Percentiles rank a stretch among this genome's conserved stretches.
phyloP scores from a whole-genome alignment of 73 alveolate species.

The Paramecium sonneborni region DNA sequence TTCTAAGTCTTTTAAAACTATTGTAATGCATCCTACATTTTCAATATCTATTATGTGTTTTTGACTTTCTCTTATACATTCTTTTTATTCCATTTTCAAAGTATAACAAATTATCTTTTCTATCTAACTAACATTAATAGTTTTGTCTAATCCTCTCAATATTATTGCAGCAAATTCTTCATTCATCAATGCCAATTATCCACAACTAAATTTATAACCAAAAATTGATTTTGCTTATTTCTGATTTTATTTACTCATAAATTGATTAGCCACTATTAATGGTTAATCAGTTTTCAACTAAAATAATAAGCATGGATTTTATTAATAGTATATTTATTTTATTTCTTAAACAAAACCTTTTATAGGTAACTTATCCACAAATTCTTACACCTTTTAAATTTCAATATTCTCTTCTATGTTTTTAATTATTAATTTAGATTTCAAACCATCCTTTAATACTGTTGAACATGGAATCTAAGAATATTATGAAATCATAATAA shows the following conservation, averaged over 20 bases:
- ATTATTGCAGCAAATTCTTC: constrained; percentile 40
- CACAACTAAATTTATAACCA: constrained; percentile 1
- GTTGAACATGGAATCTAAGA: constrained; percentile 16
- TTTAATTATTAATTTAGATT: not conserved
- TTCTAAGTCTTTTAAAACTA: constrained; percentile 15
- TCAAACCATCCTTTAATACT: not conserved
- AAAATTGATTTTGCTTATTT: not conserved
- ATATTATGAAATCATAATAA: not conserved
- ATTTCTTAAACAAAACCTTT: constrained; percentile 18
- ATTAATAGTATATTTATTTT: not conserved
- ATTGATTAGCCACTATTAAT: not conserved
- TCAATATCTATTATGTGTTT: not conserved
- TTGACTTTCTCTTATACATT: not conserved
- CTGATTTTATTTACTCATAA: not conserved
- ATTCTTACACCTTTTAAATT: not conserved
- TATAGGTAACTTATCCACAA: not conserved
- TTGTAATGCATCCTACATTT: not conserved
- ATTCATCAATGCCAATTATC: not conserved
- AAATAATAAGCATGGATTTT: not conserved
- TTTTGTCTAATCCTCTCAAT: constrained; percentile 22
- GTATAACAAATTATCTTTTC: constrained; percentile 14
- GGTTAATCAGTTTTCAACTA: constrained; percentile 43
- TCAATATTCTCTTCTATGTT: not conserved
- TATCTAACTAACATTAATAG: not conserved
- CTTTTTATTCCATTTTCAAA: not conserved